Percentiles rank a stretch among this genome's conserved stretches.
Conservation (phyloP, 192 early-diverging fungal genomes). For the Lunasporangiospora selenospora region DNA sequence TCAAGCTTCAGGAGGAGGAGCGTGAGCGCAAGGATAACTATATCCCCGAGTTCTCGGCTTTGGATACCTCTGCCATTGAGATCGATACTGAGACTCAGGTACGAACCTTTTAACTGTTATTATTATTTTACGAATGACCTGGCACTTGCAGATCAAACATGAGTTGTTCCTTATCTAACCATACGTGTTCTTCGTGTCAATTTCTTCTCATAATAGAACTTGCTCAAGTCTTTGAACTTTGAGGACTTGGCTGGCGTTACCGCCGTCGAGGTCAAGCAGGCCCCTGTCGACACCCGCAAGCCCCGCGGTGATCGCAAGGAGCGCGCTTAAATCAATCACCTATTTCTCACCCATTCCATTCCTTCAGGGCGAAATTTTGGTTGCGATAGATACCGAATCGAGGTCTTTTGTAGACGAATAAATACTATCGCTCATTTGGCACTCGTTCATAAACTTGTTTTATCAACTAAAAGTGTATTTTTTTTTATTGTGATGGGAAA, state of each 20-base stretch:
- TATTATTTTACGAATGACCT: too few species aligned
- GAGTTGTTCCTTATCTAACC: constrained; percentile 1
- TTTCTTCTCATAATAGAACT: constrained; percentile 60
- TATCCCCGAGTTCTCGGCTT: constrained; percentile 98
- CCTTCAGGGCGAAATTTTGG: too few species aligned
- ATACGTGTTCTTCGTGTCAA: not conserved
- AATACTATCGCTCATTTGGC: too few species aligned
- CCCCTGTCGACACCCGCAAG: constrained; percentile 25
- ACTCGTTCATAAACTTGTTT: too few species aligned
- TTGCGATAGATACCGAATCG: too few species aligned
- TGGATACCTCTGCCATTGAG: constrained; percentile 89
- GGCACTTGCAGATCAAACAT: too few species aligned
- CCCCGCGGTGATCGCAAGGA: constrained; percentile 38
- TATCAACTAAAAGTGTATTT: too few species aligned
- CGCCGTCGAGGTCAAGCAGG: constrained; percentile 61
- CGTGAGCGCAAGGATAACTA: constrained; percentile 99
- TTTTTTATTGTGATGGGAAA: too few species aligned
- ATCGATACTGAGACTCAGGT: constrained; percentile 94
- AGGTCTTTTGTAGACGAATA: too few species aligned
- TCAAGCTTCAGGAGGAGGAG: constrained; percentile 99
- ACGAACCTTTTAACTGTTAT: too few species aligned
- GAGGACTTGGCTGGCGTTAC: constrained; percentile 88
- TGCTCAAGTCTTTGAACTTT: constrained; percentile 97
- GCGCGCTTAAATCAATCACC: constrained; percentile 32
- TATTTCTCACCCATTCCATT: constrained; percentile 3